phyloP scores from a whole-genome alignment of 495 filamentous ascomycete species.

The Durotheca rogersii region DNA sequence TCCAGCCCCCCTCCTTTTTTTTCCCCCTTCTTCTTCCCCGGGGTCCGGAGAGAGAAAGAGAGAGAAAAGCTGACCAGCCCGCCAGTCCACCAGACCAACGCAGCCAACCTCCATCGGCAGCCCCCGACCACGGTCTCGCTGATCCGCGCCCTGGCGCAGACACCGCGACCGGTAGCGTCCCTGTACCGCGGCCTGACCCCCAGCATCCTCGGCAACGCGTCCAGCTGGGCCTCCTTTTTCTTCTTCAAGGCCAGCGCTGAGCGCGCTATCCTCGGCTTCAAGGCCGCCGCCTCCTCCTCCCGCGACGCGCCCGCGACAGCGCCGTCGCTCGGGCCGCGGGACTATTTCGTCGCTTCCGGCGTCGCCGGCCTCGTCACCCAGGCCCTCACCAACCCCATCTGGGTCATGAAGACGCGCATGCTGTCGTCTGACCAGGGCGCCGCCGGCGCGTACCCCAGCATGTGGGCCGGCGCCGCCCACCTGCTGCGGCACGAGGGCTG shows the following conservation, averaged over 20 bases:
- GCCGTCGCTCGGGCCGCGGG: slow-evolving; percentile 58
- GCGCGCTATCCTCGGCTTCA: slow-evolving; percentile 35
- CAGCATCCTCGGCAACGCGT: slow-evolving; percentile 87
- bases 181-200: slow-evolving; percentile 88
- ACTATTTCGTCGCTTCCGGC: slow-evolving; percentile 83
- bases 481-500: slow-evolving; percentile 70
- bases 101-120: slow-evolving; percentile 29
- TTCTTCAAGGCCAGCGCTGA: slow-evolving; percentile 57
- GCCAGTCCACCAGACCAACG: slow-evolving; percentile 40
- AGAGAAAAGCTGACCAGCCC: not conserved
- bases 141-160: slow-evolving; percentile 44
- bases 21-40: no score
- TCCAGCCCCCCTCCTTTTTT: no score
- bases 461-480: slow-evolving; percentile 63
- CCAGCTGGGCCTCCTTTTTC: slow-evolving; percentile 93
- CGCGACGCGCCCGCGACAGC: not conserved
- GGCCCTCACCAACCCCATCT: slow-evolving; percentile 89
- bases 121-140: slow-evolving; percentile 46
- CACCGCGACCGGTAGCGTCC: slow-evolving; percentile 53
- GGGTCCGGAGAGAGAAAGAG: no score
- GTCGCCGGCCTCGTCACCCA: slow-evolving; percentile 73
- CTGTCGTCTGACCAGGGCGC: slow-evolving; percentile 71
- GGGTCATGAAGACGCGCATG: slow-evolving; percentile 99
- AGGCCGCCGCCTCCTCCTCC: not conserved
- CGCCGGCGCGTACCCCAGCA: slow-evolving; percentile 79